Conservation (phyloP, 495 filamentous ascomycete species). For the Schizothecium vesticola region DNA sequence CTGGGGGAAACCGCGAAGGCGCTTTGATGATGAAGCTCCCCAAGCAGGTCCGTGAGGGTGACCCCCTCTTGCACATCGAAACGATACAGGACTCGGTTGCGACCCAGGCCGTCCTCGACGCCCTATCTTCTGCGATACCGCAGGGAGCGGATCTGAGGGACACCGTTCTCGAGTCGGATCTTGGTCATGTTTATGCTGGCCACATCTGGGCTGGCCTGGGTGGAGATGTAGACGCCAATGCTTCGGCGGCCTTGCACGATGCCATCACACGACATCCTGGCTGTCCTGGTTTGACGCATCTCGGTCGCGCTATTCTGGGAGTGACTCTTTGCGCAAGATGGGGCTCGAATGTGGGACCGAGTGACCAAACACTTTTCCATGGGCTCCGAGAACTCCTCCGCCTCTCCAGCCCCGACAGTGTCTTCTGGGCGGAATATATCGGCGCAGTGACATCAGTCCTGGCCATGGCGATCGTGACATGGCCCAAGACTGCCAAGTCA, state of each 20-base stretch:
- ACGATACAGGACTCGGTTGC: not conserved
- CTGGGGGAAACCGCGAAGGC: conserved; percentile 82
- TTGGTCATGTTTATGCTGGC: conserved; percentile 36
- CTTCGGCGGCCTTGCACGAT: conserved; percentile 64
- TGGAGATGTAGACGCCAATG: conserved; percentile 43
- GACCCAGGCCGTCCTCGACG: conserved; percentile 32
- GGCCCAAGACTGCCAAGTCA: conserved; percentile 19
- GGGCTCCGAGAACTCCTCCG: conserved; percentile 35
- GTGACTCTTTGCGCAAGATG: conserved; percentile 73
- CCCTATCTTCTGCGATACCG: conserved; percentile 53
- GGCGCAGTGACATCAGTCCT: conserved; percentile 36
- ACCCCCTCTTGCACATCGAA: conserved; percentile 53
- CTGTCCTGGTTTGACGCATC: conserved; percentile 67
- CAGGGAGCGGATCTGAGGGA: conserved; percentile 43
- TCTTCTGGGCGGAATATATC: conserved; percentile 43
- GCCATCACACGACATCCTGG: conserved; percentile 66
- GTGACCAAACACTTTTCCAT: conserved; percentile 37
- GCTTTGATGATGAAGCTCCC: conserved; percentile 65
- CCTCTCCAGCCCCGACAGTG: conserved; percentile 26
- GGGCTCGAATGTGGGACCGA: conserved; percentile 56
- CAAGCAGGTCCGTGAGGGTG: conserved; percentile 48
- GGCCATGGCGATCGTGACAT: conserved; percentile 29
- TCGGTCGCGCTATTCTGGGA: conserved; percentile 63
- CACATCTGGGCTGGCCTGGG: conserved; percentile 46
- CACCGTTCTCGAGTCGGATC: conserved; percentile 37